Percentiles rank a stretch among this genome's conserved stretches.
Conservation (phyloP, 2,329 filamentous ascomycete genomes). For the Colletotrichum gigasporum region DNA sequence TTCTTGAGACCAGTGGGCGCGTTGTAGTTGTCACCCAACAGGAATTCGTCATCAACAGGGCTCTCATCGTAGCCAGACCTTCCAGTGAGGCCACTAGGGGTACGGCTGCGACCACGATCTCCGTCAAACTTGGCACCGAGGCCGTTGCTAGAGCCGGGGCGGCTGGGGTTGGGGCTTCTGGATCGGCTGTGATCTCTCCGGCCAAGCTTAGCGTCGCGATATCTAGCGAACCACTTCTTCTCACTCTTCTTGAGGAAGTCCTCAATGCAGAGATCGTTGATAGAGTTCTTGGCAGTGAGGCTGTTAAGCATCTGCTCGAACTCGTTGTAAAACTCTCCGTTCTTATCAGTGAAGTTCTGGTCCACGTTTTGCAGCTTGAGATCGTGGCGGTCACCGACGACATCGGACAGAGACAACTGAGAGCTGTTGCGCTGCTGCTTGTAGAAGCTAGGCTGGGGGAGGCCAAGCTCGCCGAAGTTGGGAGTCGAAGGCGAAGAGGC, state of each 20-base stretch:
- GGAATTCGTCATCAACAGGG: constrained; percentile 53
- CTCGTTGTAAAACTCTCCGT: constrained; percentile 66
- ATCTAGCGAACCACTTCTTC: constrained; percentile 72
- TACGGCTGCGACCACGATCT: constrained; percentile 36
- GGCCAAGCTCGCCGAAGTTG: constrained; percentile 24
- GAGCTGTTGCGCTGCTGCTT: constrained; percentile 50
- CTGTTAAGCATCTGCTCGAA: constrained; percentile 67
- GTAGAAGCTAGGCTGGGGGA: constrained; percentile 29
- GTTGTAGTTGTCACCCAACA: constrained; percentile 65
- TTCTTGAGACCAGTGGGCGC: constrained; percentile 65
- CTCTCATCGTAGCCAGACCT: constrained; percentile 23
- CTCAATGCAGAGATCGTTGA: constrained; percentile 70
- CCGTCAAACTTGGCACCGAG: constrained; percentile 35
- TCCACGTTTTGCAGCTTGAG: constrained; percentile 73
- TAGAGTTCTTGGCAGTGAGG: constrained; percentile 64
- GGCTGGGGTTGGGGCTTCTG: constrained; percentile 38
- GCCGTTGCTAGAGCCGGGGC: constrained; percentile 30
- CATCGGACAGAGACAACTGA: constrained; percentile 62
- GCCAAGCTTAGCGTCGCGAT: constrained; percentile 67
- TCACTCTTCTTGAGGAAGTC: constrained; percentile 71
- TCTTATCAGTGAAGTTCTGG: constrained; percentile 73
- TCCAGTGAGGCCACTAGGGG: constrained; percentile 41
- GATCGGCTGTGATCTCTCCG: constrained; percentile 48
- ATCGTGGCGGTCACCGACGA: constrained; percentile 69
- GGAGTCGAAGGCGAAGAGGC: constrained; percentile 6